Evolutionary conservation across 495 filamentous ascomycete genomes (phyloP).

Genomic region (Daldinia childiae): DNA sequence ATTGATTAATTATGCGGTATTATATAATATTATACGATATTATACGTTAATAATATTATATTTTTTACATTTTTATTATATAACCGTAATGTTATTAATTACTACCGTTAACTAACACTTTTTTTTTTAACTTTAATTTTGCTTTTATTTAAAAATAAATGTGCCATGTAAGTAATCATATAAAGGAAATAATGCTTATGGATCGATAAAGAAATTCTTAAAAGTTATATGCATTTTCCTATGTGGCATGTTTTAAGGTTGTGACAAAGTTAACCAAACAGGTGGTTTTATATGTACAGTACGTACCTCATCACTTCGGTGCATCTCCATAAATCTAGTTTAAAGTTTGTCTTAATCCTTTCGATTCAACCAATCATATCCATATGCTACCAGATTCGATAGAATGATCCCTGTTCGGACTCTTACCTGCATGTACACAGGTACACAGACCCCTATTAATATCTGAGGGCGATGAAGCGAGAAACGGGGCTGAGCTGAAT

Average conservation of each 20-base stretch:
- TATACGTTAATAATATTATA: too few species aligned
- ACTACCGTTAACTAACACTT: too few species aligned
- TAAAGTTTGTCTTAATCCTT: neutral
- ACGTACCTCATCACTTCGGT: neutral
- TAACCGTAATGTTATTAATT: too few species aligned
- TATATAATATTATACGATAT: too few species aligned
- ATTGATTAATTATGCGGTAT: too few species aligned
- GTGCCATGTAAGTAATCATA: too few species aligned
- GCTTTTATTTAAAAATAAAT: too few species aligned
- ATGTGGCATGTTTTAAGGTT: neutral
- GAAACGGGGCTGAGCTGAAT: conserved; percentile 12
- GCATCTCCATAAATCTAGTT: neutral
- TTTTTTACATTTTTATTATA: too few species aligned
- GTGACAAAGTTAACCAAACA: neutral
- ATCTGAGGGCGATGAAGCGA: neutral
- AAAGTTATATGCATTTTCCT: neutral
- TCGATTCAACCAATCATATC: neutral
- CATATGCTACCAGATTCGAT: neutral
- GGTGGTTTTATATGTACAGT: neutral
- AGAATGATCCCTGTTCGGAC: neutral
- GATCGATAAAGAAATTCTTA: neutral
- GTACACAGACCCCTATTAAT: conserved; percentile 1
- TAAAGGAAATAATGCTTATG: too few species aligned
- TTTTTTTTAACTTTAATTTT: too few species aligned
- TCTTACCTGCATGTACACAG: neutral